Evolutionary conservation across 2,329 filamentous ascomycete species (phyloP).

Genomic region (Cercospora zeina): DNA sequence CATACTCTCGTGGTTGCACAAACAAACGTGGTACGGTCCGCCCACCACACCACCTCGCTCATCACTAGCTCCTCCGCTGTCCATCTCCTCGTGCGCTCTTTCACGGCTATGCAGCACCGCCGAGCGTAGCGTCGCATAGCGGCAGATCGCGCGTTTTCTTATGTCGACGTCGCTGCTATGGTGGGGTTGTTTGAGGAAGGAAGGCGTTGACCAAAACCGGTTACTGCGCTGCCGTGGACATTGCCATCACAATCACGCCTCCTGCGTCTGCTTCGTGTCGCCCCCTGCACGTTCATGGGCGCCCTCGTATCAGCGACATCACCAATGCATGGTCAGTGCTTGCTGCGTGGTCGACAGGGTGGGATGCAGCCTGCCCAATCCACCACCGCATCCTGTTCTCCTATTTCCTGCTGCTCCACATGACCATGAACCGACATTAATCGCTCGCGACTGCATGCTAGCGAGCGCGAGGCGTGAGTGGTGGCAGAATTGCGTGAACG

Average conservation of each 20-base stretch:
- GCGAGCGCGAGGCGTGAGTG: slow-evolving; percentile 1
- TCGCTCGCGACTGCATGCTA: not conserved
- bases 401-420: not conserved
- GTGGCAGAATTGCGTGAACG: not conserved
- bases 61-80: not conserved
- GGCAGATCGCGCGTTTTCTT: slow-evolving; percentile 37
- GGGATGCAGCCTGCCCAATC: not conserved
- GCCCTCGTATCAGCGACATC: slow-evolving; percentile 11
- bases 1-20: slow-evolving; percentile 20
- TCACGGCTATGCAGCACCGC: slow-evolving; percentile 27
- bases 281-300: slow-evolving; percentile 9
- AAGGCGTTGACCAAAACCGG: slow-evolving; percentile 10
- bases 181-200: slow-evolving; percentile 28
- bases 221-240: too few relatives aligned
- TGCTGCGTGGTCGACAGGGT: slow-evolving; percentile 8
- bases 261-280: not conserved
- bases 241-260: not conserved
- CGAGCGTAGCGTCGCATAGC: slow-evolving; percentile 36
- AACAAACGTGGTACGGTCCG: slow-evolving; percentile 13
- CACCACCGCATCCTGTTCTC: not conserved
- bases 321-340: slow-evolving; percentile 11
- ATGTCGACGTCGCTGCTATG: slow-evolving; percentile 37
- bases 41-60: slow-evolving; percentile 5
- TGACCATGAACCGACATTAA: slow-evolving; percentile 8
- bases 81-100: slow-evolving; percentile 18